A percentile compares a stretch with the other conserved stretches of the same genome.
Conservation (phyloP, 2,329 filamentous ascomycete genomes). For the Falciphora oryzae region DNA sequence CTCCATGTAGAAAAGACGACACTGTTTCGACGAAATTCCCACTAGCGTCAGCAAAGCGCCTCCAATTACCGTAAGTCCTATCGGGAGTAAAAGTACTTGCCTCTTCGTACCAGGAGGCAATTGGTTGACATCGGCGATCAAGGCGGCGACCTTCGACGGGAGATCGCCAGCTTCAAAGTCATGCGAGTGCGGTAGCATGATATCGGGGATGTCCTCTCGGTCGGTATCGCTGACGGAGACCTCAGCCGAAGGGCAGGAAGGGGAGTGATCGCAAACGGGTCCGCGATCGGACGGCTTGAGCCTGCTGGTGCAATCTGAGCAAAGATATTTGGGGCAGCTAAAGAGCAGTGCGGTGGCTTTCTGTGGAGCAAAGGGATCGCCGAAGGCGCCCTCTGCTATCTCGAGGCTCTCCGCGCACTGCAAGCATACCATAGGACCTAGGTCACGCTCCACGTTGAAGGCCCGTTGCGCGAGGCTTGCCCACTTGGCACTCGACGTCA, state of each 20-base stretch:
- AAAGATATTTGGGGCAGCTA: constrained; percentile 28
- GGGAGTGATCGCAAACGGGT: constrained; percentile 21
- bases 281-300: accelerated
- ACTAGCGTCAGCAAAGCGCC: no score
- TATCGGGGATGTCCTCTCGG: no score
- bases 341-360: constrained; percentile 21
- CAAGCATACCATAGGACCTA: constrained; percentile 21
- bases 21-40: constrained; percentile 22
- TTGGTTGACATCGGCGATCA: constrained; percentile 26
- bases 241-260: constrained; percentile 17
- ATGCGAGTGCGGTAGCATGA: no score
- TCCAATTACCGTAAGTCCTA: no score
- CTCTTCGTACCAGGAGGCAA: constrained; percentile 17
- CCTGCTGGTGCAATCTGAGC: constrained; percentile 23
- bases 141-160: constrained; percentile 28
- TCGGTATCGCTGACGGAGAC: constrained; percentile 20
- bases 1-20: constrained; percentile 48
- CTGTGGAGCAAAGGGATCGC: constrained; percentile 10
- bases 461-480: constrained; percentile 23
- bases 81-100: constrained; percentile 5
- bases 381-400: constrained; percentile 17
- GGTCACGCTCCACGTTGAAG: constrained; percentile 28
- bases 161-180: no score
- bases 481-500: constrained; percentile 15
- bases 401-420: constrained; percentile 23